Base-by-base conservation (phyloP, 352 stramenopile genomes). In the Phytophthora tentaculata region DNA sequence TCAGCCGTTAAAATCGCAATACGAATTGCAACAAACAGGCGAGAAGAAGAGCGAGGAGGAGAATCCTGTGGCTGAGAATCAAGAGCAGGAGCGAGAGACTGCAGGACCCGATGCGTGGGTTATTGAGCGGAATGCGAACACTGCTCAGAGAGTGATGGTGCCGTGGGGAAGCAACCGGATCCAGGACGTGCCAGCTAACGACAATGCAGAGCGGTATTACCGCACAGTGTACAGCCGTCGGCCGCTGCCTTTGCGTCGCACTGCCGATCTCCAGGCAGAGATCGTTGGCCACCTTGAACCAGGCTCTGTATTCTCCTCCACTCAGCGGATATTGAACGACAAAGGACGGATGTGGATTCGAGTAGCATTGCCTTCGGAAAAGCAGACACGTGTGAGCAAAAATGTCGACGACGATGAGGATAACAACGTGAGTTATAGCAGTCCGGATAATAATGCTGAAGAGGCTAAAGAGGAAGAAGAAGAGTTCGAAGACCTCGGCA, bases 111-210 rank as follows among this genome's bases (percentile, higher is more conserved):
- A 88, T 60, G 83, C 81, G 10, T 94, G 86, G 86, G 74, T 94
- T 19, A 84, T 94, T 32, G 86, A 94, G 55, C 83, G 83, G 24
- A 90, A 94, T 67, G 83, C 80, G 5, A 89, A 91, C 39, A 88
- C 83, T 28, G 80, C 74, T 28, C 80, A 91, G 51, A 76, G 81
- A 20, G 86, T 94, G 16, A 73, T 81, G 24, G 66, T 86, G 19
- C 83, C 83, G 9, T 94, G 83, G 83, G 71, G 82, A 35, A 64
- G n/a, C 8, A 50, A 55, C 22, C 49, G n/a, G 16, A 77, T 86
- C 35, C 49, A 73, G 32, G 54, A 79, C 50, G 59, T 68, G 3
- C 67, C 76, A 16, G 56, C 45, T 16, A 55, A 70, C 8, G 83
- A 92, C 61, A 47, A 71, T 5, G 62, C 72, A 12, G 80, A 92